Base-by-base conservation (phyloP, 768 basidiomycete species). In the Exidia glandulosa region DNA sequence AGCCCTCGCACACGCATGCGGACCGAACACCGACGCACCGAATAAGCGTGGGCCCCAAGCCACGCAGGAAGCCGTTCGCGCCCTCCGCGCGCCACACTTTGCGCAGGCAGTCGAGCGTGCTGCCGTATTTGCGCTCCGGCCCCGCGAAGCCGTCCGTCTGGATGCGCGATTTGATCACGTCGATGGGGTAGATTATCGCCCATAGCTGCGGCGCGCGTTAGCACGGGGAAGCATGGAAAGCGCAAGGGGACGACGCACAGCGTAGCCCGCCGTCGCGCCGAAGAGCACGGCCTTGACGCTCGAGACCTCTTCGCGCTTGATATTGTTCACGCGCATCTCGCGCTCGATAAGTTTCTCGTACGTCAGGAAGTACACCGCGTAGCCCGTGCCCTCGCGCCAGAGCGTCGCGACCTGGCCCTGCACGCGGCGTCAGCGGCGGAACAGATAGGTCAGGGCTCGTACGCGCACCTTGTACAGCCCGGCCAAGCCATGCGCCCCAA, bases 141-240 rank as follows among this genome's bases (percentile, higher is more conserved):
- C 83, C 73, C 12, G 82, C 78, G 71, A 94, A 93, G 0, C 86
- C 89, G 68, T 97, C 95, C 0, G 94, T 96, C 73, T 98, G 95
- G 79, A 97, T 88, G 58, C 93, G 84, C 30, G 91, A 92, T 70
- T 98, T 98, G 68, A 97, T 84, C 81, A 96, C 90, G 72, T 96
- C 94, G 71, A 94, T 87, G 16, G 93, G 94, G 76, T 95, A 95
- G 75, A 93, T 94, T 10, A 91, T 76, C n/a, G 82, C 86, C 90
- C 90, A 93, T 31, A 93, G 77, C 89, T 91, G 60, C 33, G 1
- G 41, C 34, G 41, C 41, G 41, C 1, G 58, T 31, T 2, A 41
- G 63, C 32, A 55, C 50, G 52, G 63, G 60, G 36, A 54, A 63
- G 50, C 29, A 25, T 23, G 16, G 19, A 19, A 33, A 19, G 47